These are phyloP conservation scores for Chlorella variabilis DNA, from an alignment of 163 green algal species.

Conservation along the genomic window DNA sequence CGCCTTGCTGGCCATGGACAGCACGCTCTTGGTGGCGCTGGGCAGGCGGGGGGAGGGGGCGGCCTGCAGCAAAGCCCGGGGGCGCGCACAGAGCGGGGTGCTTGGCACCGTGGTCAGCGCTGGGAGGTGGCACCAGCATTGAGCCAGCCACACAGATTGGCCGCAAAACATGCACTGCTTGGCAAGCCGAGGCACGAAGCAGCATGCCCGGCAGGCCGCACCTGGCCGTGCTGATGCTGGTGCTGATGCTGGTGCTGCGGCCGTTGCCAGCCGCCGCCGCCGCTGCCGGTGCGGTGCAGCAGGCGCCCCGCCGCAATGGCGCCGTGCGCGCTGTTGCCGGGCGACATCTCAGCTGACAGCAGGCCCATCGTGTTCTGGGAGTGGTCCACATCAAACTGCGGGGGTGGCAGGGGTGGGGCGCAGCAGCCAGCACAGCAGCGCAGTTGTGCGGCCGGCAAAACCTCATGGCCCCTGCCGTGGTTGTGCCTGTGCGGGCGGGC, in stretches of 20 bases:
- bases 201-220: too few relatives aligned
- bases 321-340: conserved; percentile 20
- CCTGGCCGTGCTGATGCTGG: background rate
- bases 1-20: conserved; percentile 43
- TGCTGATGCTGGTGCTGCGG: background rate
- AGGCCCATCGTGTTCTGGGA: conserved; percentile 8
- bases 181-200: too few relatives aligned
- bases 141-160: background rate
- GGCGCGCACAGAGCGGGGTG: too few relatives aligned
- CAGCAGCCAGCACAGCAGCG: too few relatives aligned
- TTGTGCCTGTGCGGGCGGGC: background rate
- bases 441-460: background rate
- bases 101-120: too few relatives aligned
- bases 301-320: background rate
- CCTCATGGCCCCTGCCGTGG: too few relatives aligned
- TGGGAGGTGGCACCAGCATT: too few relatives aligned
- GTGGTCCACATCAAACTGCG: conserved; percentile 32
- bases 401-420: background rate
- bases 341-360: conserved; percentile 23
- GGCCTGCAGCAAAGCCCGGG: background rate
- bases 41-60: background rate
- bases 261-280: background rate
- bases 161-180: background rate
- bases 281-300: conserved; percentile 11
- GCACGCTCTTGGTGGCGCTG: conserved; percentile 34